A percentile compares a stretch with the other conserved stretches of the same genome.
Evolutionary conservation across 441 rosid genomes (phyloP).

Genomic region (Pelargonium citronellum): DNA sequence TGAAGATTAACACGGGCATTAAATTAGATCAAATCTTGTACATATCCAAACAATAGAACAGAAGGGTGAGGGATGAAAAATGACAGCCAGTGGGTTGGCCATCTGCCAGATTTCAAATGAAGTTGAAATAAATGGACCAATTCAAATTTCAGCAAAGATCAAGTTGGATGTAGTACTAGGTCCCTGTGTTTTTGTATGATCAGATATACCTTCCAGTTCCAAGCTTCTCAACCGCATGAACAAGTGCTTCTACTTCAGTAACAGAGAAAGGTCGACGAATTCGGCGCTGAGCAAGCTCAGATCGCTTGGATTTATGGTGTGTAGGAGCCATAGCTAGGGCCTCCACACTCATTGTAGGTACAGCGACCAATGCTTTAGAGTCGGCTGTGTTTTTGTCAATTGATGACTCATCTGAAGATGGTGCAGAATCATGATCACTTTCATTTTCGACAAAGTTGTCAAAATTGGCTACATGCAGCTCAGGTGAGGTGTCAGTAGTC

Average conservation of each 20-base stretch:
- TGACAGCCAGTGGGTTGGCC: too few relatives aligned
- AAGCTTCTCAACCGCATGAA: slow-evolving; percentile 91
- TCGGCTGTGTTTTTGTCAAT: slow-evolving; percentile 36
- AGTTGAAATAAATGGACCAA: too few relatives aligned
- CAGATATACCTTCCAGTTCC: slow-evolving; percentile 89
- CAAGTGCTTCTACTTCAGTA: slow-evolving; percentile 93
- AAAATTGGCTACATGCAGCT: slow-evolving; percentile 30
- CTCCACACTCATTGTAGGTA: slow-evolving; percentile 44
- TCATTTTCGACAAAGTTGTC: slow-evolving; percentile 35
- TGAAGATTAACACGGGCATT: slow-evolving; percentile 27
- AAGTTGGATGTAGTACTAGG: too few relatives aligned
- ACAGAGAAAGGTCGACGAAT: slow-evolving; percentile 99
- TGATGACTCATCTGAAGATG: slow-evolving; percentile 45
- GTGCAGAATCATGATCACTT: slow-evolving; percentile 61
- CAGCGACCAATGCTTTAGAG: slow-evolving; percentile 49
- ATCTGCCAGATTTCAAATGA: not conserved
- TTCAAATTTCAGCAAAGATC: too few relatives aligned
- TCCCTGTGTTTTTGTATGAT: not conserved
- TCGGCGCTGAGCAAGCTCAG: slow-evolving; percentile 77
- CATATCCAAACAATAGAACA: not conserved
- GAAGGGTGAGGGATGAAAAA: not conserved
- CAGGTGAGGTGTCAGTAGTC: slow-evolving; percentile 31
- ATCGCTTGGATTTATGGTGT: slow-evolving; percentile 48
- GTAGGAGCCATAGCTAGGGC: slow-evolving; percentile 59
- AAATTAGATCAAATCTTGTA: not conserved